phyloP scores from a whole-genome alignment of 2,329 filamentous ascomycete species.

The Ophiocordyceps polyrhachis-furcata region DNA sequence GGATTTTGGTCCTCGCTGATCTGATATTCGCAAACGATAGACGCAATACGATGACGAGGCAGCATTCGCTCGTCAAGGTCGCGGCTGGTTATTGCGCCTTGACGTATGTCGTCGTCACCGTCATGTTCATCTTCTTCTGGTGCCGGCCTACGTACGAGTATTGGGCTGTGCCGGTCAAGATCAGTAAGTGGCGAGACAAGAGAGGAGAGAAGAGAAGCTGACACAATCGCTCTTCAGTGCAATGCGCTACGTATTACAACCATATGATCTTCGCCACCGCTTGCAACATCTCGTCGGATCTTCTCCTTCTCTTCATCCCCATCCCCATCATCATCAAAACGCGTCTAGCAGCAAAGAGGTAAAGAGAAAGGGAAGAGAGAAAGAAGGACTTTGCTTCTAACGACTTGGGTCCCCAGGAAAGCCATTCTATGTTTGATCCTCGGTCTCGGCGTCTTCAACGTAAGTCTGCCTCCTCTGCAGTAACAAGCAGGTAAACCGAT shows the following conservation, averaged over 20 bases:
- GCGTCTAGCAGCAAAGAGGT: slow-evolving; percentile 15
- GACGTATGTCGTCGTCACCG: slow-evolving; percentile 27
- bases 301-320: slow-evolving; percentile 24
- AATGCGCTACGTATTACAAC: slow-evolving; percentile 26
- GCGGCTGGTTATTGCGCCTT: slow-evolving; percentile 23
- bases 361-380: slow-evolving; percentile 6
- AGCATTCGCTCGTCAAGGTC: slow-evolving; percentile 19
- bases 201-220: not conserved
- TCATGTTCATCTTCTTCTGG: slow-evolving; percentile 33
- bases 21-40: slow-evolving; percentile 2
- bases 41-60: slow-evolving; percentile 9
- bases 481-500: too few relatives aligned
- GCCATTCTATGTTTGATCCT: slow-evolving; percentile 34
- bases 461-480: slow-evolving; percentile 1
- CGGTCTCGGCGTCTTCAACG: slow-evolving; percentile 31
- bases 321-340: slow-evolving; percentile 24
- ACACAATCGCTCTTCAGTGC: slow-evolving; percentile 6
- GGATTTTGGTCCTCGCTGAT: too few relatives aligned
- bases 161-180: slow-evolving; percentile 27
- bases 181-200: slow-evolving; percentile 5
- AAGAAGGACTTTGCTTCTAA: not conserved
- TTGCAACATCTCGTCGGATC: slow-evolving; percentile 27
- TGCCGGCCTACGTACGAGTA: slow-evolving; percentile 32
- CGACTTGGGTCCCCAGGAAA: slow-evolving; percentile 19
- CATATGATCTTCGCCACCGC: slow-evolving; percentile 27